Base-by-base conservation (phyloP, 2,329 filamentous ascomycete genomes). In the Ophiostoma tasmaniense region DNA sequence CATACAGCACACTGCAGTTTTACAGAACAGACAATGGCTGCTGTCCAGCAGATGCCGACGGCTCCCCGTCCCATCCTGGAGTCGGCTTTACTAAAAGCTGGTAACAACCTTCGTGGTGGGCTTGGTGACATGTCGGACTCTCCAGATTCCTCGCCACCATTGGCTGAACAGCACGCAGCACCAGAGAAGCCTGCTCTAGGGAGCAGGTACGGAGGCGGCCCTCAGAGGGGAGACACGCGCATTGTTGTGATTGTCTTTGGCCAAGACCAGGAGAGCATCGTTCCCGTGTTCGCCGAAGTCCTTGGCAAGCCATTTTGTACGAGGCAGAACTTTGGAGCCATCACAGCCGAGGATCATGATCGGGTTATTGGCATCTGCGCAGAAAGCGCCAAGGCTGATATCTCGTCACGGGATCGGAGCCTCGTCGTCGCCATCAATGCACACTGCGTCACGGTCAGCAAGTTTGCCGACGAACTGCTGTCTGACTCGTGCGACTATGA, bases 401-500 rank as follows among this genome's bases (percentile, higher is more conserved):
- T 92, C 71, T 79, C 83, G 45, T 77, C 80, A n/a, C 85, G 88
- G 73, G 80, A 89, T 73, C 83, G 80, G 71, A 78, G 81, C 17
- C 81, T 87, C 42, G 81, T 91, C 62, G 84, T 92, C 65, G 80
- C 89, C 69, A 89, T 95, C 76, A 90, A 93, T 76, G 88, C 90
- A 30, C 90, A 94, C 76, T 91, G 89, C 75, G 87, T 92, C 71
- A 87, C 89, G 74, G 82, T 87, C 68, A 87, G 87, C 37, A 90
- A 89, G 80, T 87, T 87, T 22, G 87, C 89, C n/a, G 87, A 91
- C 73, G 77, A 84, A 52, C 77, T 82, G 64, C 83, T 93, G 30
- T 92, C 89, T 20, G 81, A 85, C 33, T 78, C 84, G 69, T 93
- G 90, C 79, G 90, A 95, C 79, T 95, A 94, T 79, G 92, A 96